Evolutionary conservation across 257 asterid genomes (phyloP).

Genomic region (Plantago major): DNA sequence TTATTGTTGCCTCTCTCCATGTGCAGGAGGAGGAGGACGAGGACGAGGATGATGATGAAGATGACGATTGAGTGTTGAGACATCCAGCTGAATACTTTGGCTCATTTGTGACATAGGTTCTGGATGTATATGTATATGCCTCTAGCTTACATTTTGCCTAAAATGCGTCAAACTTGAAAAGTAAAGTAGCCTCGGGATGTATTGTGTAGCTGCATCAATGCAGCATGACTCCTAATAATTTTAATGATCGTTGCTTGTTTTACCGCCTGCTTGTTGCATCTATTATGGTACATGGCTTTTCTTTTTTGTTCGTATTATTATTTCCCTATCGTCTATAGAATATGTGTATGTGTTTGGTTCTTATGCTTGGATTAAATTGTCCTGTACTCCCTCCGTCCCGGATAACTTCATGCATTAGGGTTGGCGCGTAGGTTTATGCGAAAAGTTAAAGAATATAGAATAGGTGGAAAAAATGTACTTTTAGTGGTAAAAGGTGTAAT

Average conservation of each 20-base stretch:
- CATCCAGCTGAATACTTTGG: slow-evolving; percentile 7
- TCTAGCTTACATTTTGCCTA: slow-evolving; percentile 27
- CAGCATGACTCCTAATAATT: slow-evolving; percentile 19
- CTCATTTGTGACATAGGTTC: slow-evolving; percentile 15
- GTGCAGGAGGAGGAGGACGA: slow-evolving; percentile 41
- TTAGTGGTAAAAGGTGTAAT: no score
- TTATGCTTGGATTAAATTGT: no score
- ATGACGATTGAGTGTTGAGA: slow-evolving; percentile 35
- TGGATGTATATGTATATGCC: slow-evolving; percentile 34
- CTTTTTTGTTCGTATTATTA: no score
- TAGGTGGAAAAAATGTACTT: no score
- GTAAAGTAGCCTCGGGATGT: slow-evolving; percentile 27
- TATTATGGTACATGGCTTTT: no score
- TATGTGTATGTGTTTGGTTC: no score
- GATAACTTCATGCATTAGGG: no score
- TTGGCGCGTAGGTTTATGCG: no score
- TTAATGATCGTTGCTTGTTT: slow-evolving; percentile 15
- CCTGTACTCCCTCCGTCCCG: no score
- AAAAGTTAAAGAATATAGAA: no score
- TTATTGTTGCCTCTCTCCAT: not conserved
- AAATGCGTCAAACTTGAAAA: slow-evolving; percentile 18
- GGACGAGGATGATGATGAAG: slow-evolving; percentile 38
- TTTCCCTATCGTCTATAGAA: no score
- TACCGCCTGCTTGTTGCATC: not conserved
- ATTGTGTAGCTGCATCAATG: slow-evolving; percentile 24